These are phyloP conservation scores for Fusarium tricinctum DNA, from an alignment of 2,329 filamentous ascomycete species.

Conservation along the genomic window DNA sequence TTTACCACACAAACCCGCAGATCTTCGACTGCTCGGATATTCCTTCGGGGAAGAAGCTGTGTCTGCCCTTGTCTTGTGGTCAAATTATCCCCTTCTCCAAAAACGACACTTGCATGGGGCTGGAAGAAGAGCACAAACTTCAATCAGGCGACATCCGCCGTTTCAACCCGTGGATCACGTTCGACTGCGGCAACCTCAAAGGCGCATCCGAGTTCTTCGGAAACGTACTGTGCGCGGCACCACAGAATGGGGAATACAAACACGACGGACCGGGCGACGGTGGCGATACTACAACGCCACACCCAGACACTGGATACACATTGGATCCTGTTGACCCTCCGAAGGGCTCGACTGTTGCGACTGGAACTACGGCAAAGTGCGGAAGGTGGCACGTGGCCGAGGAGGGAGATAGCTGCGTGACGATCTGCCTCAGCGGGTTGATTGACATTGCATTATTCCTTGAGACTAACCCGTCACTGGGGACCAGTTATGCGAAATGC, in stretches of 20 bases:
- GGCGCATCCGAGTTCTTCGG: slow-evolving; percentile 32
- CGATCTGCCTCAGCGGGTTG: slow-evolving; percentile 19
- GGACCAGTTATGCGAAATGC: slow-evolving; percentile 21
- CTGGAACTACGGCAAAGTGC: slow-evolving; percentile 13
- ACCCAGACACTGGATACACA: slow-evolving; percentile 11
- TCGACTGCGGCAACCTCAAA: slow-evolving; percentile 25
- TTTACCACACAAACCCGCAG: slow-evolving; percentile 34
- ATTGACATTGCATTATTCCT: slow-evolving; percentile 28
- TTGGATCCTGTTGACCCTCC: slow-evolving; percentile 11
- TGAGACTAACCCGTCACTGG: slow-evolving; percentile 22
- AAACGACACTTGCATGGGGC: slow-evolving; percentile 3
- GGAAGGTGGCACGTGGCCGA: slow-evolving; percentile 17
- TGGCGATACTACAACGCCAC: slow-evolving; percentile 14
- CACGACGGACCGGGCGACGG: slow-evolving; percentile 10
- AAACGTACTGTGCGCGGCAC: slow-evolving; percentile 2
- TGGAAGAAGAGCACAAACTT: slow-evolving; percentile 3
- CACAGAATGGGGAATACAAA: slow-evolving; percentile 7
- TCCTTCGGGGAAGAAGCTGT: slow-evolving; percentile 26
- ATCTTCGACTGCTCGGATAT: slow-evolving; percentile 29
- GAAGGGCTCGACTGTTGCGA: slow-evolving; percentile 7
- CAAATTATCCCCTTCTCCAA: neutral
- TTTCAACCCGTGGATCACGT: slow-evolving; percentile 27
- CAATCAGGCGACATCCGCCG: neutral
- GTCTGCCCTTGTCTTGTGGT: slow-evolving; percentile 8
- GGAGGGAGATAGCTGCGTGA: slow-evolving; percentile 15